These are phyloP conservation scores for Oxalis stricta DNA, from an alignment of 441 rosid species.

Conservation along the genomic window DNA sequence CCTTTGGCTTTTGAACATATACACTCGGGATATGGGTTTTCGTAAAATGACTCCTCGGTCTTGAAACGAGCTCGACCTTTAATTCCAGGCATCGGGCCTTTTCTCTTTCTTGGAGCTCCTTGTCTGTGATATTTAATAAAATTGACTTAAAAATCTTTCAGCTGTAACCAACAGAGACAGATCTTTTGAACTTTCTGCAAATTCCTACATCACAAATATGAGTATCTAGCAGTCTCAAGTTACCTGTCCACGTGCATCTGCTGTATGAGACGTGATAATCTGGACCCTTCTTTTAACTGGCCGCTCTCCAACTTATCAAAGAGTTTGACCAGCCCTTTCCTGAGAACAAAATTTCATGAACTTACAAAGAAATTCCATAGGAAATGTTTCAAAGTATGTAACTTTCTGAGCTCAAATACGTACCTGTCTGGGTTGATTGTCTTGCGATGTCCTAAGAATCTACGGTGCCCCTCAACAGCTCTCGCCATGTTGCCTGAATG, in stretches of 20 bases:
- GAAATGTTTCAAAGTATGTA: neutral
- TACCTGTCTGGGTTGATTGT: conserved; percentile 88
- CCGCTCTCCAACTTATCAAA: conserved; percentile 62
- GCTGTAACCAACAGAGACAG: neutral
- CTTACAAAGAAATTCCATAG: neutral
- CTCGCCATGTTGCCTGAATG: conserved; percentile 97
- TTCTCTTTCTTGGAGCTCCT: conserved; percentile 76
- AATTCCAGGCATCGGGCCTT: conserved; percentile 47
- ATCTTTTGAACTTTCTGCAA: too few species aligned
- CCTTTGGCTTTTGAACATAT: conserved; percentile 55
- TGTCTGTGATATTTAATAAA: conserved; percentile 32
- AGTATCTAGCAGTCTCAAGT: too few species aligned
- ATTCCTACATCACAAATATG: too few species aligned
- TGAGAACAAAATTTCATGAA: conserved; percentile 12
- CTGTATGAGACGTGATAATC: conserved; percentile 34
- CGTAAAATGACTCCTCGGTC: conserved; percentile 79
- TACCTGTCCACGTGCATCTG: conserved; percentile 67
- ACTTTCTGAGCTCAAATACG: too few species aligned
- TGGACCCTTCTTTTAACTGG: conserved; percentile 29
- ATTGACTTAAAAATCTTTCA: neutral
- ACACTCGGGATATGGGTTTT: conserved; percentile 81
- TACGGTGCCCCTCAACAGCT: conserved; percentile 94
- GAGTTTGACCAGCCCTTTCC: conserved; percentile 63
- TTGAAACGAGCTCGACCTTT: conserved; percentile 65
- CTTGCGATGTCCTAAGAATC: conserved; percentile 77